These are phyloP conservation scores for Beauveria asiatica DNA, from an alignment of 2,329 filamentous ascomycete species.

Conservation along the genomic window DNA sequence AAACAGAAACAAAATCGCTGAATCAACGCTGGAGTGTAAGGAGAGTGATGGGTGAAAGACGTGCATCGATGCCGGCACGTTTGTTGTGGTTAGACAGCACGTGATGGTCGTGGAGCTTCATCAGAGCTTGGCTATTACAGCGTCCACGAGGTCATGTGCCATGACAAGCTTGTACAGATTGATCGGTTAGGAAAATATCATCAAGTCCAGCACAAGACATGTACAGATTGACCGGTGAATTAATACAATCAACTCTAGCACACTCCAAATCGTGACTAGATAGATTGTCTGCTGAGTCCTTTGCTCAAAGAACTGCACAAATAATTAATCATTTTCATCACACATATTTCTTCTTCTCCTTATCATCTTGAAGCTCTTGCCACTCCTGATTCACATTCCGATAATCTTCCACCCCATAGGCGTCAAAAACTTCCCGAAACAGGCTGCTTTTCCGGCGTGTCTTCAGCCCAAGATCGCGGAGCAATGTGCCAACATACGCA, in stretches of 20 bases:
- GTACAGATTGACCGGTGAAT: not conserved
- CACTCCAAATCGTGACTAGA: too few relatives aligned
- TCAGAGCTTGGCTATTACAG: not conserved
- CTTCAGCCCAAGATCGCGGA: slow-evolving; percentile 56
- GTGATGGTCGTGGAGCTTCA: not conserved
- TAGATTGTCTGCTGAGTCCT: too few relatives aligned
- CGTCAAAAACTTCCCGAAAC: slow-evolving; percentile 39
- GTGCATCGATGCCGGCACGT: not conserved
- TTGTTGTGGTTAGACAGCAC: not conserved
- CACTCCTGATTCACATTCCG: slow-evolving; percentile 4
- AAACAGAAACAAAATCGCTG: not conserved
- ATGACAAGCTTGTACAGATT: not conserved
- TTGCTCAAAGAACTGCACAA: too few relatives aligned
- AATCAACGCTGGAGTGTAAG: not conserved
- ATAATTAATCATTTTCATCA: not conserved
- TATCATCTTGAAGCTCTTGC: not conserved
- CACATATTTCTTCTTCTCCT: not conserved
- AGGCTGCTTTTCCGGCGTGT: slow-evolving; percentile 42
- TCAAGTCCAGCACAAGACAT: too few relatives aligned
- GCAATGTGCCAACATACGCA: slow-evolving; percentile 59
- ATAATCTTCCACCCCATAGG: slow-evolving; percentile 51
- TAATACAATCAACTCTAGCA: too few relatives aligned
- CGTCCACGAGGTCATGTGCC: not conserved
- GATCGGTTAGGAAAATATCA: not conserved
- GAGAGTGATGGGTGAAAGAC: not conserved